Conservation (phyloP, 1,284 basidiomycete genomes). For the Porogramme epimiltina region DNA sequence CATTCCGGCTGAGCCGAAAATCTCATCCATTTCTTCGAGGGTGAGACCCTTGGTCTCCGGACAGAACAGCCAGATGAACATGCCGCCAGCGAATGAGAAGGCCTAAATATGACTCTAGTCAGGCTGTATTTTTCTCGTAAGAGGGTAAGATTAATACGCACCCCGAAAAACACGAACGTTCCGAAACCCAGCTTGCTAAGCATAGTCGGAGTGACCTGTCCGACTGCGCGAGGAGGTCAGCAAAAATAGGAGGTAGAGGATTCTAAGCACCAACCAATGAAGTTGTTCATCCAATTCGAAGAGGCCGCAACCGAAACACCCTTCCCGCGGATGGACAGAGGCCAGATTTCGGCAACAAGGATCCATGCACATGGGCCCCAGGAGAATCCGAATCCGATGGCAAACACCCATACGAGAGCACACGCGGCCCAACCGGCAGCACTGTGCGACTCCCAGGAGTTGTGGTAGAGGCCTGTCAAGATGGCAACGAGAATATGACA, state of each 20-base stretch:
- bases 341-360: conserved; percentile 67
- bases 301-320: conserved; percentile 70
- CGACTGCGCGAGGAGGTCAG: conserved; percentile 20
- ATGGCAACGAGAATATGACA: conserved; percentile 66
- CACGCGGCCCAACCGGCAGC: conserved; percentile 70
- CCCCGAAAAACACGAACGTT: conserved; percentile 72
- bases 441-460: conserved; percentile 42
- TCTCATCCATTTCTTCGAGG: conserved; percentile 72
- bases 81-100: conserved; percentile 63
- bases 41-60: conserved; percentile 71
- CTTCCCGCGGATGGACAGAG: conserved; percentile 66
- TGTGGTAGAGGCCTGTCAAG: conserved; percentile 54
- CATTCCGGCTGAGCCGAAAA: conserved; percentile 58
- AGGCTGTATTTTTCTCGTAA: neutral
- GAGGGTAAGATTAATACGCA: conserved; percentile 30
- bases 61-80: conserved; percentile 66
- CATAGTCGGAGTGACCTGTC: conserved; percentile 68
- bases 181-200: conserved; percentile 56
- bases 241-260: too few relatives aligned
- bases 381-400: conserved; percentile 68
- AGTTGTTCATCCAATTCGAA: conserved; percentile 81
- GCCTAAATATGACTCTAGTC: conserved; percentile 34
- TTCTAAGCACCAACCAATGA: conserved; percentile 51
- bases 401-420: conserved; percentile 67
- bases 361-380: conserved; percentile 76